Evolutionary conservation across 805 yeast genomes (phyloP), one percentile per base, ranked within the genome.

Genomic region (Hermanozyma aechmeae): DNA sequence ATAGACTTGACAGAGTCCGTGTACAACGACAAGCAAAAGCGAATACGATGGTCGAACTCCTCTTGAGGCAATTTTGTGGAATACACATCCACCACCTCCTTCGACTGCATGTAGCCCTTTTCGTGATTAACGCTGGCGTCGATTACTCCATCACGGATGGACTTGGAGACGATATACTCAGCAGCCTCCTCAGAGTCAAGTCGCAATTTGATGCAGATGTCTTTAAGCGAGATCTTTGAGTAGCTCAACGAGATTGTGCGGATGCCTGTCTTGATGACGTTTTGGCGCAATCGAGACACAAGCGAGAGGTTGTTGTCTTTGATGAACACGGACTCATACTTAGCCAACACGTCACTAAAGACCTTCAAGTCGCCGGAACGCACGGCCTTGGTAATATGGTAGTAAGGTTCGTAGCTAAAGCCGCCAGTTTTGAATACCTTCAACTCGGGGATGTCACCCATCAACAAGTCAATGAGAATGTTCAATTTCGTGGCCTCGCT

Each of bases 241-340:
- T 92, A 92, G 5, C 96, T 78, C 46, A 92, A 64, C 9, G 95
- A 83, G 48, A 92, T 84, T 47, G 84, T 81, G 55, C 97, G 74
- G 37, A 92, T 85, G 49, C 98, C 99, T 1, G 99, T 87, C 61
- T 89, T 92, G 58, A 92, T 92, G 37, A 92, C 99, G 53, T 89
- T 92, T 51, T 94, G 95, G 53, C 96, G 81, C 50, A 92, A 68
- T 48, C 97, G 75, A 26, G 85, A 69, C 25, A 92, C 92, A 44
- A 92, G 68, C 23, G 84, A 82, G 52, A 76, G 83, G 43, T 79
- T 83, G 28, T 79, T 84, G 56, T 92, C 98, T 34, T 62, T 69
- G 46, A 76, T 68, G 42, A 87, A 75, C 21, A 56, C 61, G 1
- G 56, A 56, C 39, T 77, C 82, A 50, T 78, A 78, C 43, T 72